Evolutionary conservation across 2,329 filamentous ascomycete genomes (phyloP), one percentile per base, ranked within the genome.

Genomic region (Apiospora kogelbergensis): DNA sequence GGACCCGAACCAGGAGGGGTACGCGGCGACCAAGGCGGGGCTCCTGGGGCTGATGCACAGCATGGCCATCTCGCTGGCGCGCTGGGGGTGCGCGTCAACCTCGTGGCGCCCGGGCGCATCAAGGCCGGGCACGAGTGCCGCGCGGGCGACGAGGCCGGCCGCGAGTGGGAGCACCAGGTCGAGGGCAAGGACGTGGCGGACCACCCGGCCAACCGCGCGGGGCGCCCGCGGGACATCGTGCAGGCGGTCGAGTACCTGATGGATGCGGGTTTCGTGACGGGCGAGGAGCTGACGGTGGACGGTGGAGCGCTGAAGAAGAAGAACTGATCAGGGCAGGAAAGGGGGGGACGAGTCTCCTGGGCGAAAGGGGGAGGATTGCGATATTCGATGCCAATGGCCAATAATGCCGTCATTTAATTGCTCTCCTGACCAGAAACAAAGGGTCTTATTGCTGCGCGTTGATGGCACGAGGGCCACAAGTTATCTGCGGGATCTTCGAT

Each of bases 1-100:
- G 40, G 83, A 85, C 71, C 79, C 81, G 4, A 84, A 85, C 72
- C 82, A 84, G 71, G 83, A 85, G 71, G 83, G 82, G 2, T 85
- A 86, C 73, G 84, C 83, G 22, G 74, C 76, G 3, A 79, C 78
- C 63, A 82, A 81, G 76, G 76, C 79, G 6, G 80, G 77, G 0
- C 72, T 79, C 67, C 70, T 81, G 24, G 79, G 80, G 0, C 73
- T 81, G 30, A 80, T 76, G 64, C 78, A 80, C 69, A 76, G 74
- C 67, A 81, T 81, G 79, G 78, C 80, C 20, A 73, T 81, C 44
- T 78, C 75, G 30, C 72, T 77, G 17, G 70, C 73, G 66, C 69
- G 73, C 33, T 78, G 75, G 72, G 78, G 1, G 78, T 81, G 42
- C 72, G 79, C 22, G 77, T 78, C 69, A 80, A 81, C 70, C 72